Percentiles rank a stretch among this genome's conserved stretches.
Evolutionary conservation across 2,329 filamentous ascomycete species (phyloP).

Genomic region (Myriangium duriaei): DNA sequence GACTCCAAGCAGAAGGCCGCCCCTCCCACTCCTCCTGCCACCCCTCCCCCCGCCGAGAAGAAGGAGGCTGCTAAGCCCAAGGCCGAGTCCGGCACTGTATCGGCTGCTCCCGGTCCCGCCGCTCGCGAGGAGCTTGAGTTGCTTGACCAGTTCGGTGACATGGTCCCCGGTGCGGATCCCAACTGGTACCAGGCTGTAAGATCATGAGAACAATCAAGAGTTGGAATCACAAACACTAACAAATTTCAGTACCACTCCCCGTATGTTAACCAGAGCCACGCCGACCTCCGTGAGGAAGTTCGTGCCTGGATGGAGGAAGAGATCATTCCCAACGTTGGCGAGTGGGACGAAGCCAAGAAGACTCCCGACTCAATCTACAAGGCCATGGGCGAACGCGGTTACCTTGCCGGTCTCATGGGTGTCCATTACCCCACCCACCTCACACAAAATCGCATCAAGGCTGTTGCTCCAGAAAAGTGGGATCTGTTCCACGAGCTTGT

Average conservation of each 20-base stretch:
- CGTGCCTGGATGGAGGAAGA: constrained; percentile 83
- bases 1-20: constrained; percentile 62
- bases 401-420: constrained; percentile 83
- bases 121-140: constrained; percentile 51
- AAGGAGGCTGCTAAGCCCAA: constrained; percentile 44
- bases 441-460: constrained; percentile 57
- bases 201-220: constrained; percentile 15
- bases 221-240: constrained; percentile 50
- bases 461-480: constrained; percentile 79
- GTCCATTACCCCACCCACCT: constrained; percentile 69
- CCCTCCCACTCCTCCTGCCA: constrained; percentile 38
- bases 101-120: constrained; percentile 26
- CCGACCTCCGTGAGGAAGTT: constrained; percentile 77
- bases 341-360: constrained; percentile 93
- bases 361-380: constrained; percentile 87
- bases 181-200: constrained; percentile 88
- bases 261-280: constrained; percentile 92
- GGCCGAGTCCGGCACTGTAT: constrained; percentile 44
- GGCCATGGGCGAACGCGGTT: constrained; percentile 85
- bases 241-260: constrained; percentile 73
- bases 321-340: constrained; percentile 80
- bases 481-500: constrained; percentile 98
- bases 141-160: constrained; percentile 70
- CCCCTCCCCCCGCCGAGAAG: constrained; percentile 31
- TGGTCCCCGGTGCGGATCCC: constrained; percentile 86